Percentiles rank a stretch among this genome's conserved stretches.
Evolutionary conservation across 2,329 filamentous ascomycete species (phyloP).

Genomic region (Beauveria sp.): DNA sequence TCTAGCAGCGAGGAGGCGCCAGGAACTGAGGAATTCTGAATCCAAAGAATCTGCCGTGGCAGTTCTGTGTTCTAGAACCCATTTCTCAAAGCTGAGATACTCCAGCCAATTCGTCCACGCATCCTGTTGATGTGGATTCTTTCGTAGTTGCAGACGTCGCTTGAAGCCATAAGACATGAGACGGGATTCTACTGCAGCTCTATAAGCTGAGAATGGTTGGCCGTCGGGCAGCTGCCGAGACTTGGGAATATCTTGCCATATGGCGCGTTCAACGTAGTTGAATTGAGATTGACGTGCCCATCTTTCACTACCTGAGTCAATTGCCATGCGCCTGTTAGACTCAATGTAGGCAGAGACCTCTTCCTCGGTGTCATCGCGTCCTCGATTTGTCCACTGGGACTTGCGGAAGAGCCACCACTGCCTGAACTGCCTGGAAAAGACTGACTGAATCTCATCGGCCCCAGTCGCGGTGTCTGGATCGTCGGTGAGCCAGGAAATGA

Average conservation of each 20-base stretch:
- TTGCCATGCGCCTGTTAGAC: background rate
- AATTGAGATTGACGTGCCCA: fast-evolving
- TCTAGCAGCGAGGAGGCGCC: too few relatives aligned
- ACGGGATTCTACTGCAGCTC: background rate
- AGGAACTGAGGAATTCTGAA: too few relatives aligned
- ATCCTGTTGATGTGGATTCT: background rate
- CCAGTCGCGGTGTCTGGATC: background rate
- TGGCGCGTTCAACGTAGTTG: background rate
- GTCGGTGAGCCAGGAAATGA: background rate
- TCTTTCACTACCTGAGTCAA: background rate
- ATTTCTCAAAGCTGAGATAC: background rate
- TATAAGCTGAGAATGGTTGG: background rate
- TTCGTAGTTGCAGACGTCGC: background rate
- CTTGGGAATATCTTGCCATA: background rate
- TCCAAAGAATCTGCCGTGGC: background rate
- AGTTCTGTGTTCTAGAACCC: background rate
- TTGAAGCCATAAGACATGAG: background rate
- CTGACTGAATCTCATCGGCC: background rate
- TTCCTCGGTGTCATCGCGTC: background rate
- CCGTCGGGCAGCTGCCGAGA: background rate
- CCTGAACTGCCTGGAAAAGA: background rate
- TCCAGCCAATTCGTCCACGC: background rate
- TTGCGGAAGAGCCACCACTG: background rate
- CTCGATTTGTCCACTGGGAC: background rate
- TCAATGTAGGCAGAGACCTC: background rate